These are phyloP conservation scores for Naganishia sp. DNA, from an alignment of 1,284 basidiomycete genomes.

Conservation along the genomic window DNA sequence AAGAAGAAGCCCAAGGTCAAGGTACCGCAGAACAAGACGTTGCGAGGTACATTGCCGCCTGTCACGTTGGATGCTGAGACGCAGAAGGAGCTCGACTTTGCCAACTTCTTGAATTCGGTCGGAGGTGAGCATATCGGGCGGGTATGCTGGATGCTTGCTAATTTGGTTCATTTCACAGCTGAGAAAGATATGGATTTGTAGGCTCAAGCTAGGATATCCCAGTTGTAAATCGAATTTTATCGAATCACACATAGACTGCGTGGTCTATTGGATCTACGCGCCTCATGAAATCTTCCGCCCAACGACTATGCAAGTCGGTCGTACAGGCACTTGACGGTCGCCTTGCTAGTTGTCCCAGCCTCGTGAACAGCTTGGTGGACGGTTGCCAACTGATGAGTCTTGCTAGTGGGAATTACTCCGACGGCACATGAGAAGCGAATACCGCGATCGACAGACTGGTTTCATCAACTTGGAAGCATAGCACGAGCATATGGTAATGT, in stretches of 20 bases:
- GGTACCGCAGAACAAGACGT: slow-evolving; percentile 38
- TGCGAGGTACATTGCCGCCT: slow-evolving; percentile 22
- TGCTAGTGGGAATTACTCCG: not conserved
- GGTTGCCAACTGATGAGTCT: no score
- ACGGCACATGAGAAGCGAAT: not conserved
- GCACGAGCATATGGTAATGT: no score
- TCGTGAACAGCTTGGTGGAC: no score
- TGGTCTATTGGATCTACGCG: not conserved
- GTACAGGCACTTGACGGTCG: no score
- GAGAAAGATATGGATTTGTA: slow-evolving; percentile 30
- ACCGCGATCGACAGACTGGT: not conserved
- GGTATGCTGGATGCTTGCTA: slow-evolving; percentile 3
- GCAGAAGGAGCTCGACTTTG: slow-evolving; percentile 52
- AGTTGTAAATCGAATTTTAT: no score
- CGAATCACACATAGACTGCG: no score
- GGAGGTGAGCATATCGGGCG: slow-evolving; percentile 41
- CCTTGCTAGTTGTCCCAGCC: no score
- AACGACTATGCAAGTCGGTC: no score
- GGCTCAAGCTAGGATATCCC: not conserved
- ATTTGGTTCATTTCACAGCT: slow-evolving; percentile 1
- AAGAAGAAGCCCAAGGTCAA: slow-evolving; percentile 39
- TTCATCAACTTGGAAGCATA: no score
- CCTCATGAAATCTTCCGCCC: no score
- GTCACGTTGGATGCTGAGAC: slow-evolving; percentile 41
- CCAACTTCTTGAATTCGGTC: slow-evolving; percentile 49